Percentiles rank a stretch among this genome's conserved stretches.
phyloP scores from a whole-genome alignment of 2,329 filamentous ascomycete species.

The Fusarium continuum region DNA sequence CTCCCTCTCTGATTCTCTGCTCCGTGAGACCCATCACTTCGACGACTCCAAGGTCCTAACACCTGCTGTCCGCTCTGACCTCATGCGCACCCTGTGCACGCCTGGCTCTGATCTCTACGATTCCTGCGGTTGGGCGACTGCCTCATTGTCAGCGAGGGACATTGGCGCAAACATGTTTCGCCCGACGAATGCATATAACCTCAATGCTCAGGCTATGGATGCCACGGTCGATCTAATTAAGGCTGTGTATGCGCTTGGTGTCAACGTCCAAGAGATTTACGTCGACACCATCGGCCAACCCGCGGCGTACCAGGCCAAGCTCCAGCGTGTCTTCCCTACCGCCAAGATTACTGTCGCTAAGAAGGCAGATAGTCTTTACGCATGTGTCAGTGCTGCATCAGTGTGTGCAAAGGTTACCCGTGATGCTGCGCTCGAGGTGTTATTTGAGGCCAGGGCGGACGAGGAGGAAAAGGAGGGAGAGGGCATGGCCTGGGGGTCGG shows the following conservation, averaged over 20 bases:
- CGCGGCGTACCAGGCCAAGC: constrained; percentile 81
- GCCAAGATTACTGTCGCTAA: constrained; percentile 80
- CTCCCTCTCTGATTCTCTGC: constrained; percentile 73
- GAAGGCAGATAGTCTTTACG: constrained; percentile 93
- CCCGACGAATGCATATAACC: constrained; percentile 75
- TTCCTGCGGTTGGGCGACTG: constrained; percentile 83
- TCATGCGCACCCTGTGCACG: constrained; percentile 77
- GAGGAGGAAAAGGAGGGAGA: constrained; percentile 48
- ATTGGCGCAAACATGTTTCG: constrained; percentile 83
- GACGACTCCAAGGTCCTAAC: constrained; percentile 96
- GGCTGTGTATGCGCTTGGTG: constrained; percentile 77
- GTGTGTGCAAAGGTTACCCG: constrained; percentile 97
- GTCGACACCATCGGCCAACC: constrained; percentile 94
- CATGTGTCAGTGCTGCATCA: constrained; percentile 90
- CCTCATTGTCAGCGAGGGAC: constrained; percentile 82
- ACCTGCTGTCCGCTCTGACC: constrained; percentile 75
- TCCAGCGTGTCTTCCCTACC: constrained; percentile 85
- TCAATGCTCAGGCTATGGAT: constrained; percentile 96
- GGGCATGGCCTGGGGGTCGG: constrained; percentile 80
- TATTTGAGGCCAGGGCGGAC: constrained; percentile 64
- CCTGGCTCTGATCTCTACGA: constrained; percentile 58
- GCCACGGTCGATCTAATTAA: constrained; percentile 85
- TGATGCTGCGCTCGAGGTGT: constrained; percentile 85
- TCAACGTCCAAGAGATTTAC: constrained; percentile 89
- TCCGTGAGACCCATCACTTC: constrained; percentile 83